phyloP scores from a whole-genome alignment of 129 eudicot species.

The Silybum marianum region DNA sequence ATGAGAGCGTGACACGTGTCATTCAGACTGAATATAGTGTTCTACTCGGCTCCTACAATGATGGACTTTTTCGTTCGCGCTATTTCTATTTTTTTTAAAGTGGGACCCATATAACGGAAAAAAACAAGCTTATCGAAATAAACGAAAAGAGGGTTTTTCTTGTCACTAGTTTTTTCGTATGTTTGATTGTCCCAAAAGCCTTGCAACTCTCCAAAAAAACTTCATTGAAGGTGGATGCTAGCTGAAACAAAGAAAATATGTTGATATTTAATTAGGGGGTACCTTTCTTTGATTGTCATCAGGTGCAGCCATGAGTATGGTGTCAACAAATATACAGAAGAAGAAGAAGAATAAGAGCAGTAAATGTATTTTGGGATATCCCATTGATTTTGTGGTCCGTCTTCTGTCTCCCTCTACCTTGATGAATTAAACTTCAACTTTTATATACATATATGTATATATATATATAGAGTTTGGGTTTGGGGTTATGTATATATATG shows the following conservation, averaged over 20 bases:
- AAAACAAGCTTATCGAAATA: too few relatives aligned
- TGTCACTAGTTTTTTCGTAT: too few relatives aligned
- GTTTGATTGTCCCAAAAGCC: neutral
- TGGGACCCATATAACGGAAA: too few relatives aligned
- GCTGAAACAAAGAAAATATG: neutral
- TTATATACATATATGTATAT: neutral
- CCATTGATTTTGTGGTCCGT: slow-evolving; percentile 15
- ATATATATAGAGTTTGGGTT: neutral
- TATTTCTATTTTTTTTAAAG: too few relatives aligned
- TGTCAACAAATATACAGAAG: slow-evolving; percentile 18
- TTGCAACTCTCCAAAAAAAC: neutral
- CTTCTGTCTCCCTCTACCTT: neutral
- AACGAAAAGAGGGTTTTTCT: too few relatives aligned
- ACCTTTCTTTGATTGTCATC: slow-evolving; percentile 58
- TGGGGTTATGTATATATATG: slow-evolving; percentile 10
- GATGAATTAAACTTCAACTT: neutral
- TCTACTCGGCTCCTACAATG: too few relatives aligned
- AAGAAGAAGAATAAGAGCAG: slow-evolving; percentile 22
- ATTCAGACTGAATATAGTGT: too few relatives aligned
- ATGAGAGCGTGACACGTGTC: too few relatives aligned
- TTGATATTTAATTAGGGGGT: neutral
- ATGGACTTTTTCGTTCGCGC: too few relatives aligned
- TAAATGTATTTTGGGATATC: neutral
- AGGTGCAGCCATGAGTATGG: slow-evolving; percentile 27
- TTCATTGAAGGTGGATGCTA: neutral